phyloP scores from a whole-genome alignment of 2,329 filamentous ascomycete genomes.

The Cyphellophora europaea region DNA sequence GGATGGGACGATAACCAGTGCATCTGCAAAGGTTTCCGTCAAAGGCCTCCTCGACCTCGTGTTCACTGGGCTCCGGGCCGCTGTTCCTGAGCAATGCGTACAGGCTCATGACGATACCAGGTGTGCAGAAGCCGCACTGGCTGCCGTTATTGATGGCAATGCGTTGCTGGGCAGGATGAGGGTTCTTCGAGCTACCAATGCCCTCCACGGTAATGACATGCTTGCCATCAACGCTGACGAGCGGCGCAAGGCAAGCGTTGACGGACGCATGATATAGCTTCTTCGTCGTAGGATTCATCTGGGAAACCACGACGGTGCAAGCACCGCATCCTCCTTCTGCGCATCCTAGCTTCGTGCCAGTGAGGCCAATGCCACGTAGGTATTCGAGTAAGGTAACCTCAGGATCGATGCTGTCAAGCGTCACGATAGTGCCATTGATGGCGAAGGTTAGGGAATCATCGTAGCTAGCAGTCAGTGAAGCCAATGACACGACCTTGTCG shows the following conservation, averaged over 20 bases:
- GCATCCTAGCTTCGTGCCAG: conserved; percentile 92
- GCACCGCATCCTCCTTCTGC: conserved; percentile 94
- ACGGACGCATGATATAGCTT: conserved; percentile 93
- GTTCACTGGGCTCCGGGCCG: conserved; percentile 57
- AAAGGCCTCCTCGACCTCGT: conserved; percentile 90
- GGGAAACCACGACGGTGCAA: conserved; percentile 86
- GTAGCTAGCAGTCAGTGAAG: conserved; percentile 62
- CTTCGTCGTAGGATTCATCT: conserved; percentile 85
- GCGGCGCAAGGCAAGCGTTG: conserved; percentile 87
- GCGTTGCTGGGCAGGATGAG: conserved; percentile 83
- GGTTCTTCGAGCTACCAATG: conserved; percentile 77
- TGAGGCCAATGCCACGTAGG: conserved; percentile 81
- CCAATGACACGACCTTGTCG: conserved; percentile 38
- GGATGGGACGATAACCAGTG: conserved; percentile 87
- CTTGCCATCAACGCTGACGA: conserved; percentile 91
- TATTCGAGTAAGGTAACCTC: conserved; percentile 91
- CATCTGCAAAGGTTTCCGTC: conserved; percentile 94
- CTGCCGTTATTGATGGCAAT: conserved; percentile 87
- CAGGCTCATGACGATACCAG: conserved; percentile 93
- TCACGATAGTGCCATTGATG: conserved; percentile 84
- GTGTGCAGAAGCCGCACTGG: conserved; percentile 93
- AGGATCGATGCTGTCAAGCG: conserved; percentile 78
- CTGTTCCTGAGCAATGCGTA: conserved; percentile 81
- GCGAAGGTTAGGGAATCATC: conserved; percentile 88
- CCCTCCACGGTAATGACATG: conserved; percentile 97